A percentile compares a stretch with the other conserved stretches of the same genome.
Evolutionary conservation across 75 land plant genomes (phyloP).

Genomic region (Pseudotsuga menziesii): DNA sequence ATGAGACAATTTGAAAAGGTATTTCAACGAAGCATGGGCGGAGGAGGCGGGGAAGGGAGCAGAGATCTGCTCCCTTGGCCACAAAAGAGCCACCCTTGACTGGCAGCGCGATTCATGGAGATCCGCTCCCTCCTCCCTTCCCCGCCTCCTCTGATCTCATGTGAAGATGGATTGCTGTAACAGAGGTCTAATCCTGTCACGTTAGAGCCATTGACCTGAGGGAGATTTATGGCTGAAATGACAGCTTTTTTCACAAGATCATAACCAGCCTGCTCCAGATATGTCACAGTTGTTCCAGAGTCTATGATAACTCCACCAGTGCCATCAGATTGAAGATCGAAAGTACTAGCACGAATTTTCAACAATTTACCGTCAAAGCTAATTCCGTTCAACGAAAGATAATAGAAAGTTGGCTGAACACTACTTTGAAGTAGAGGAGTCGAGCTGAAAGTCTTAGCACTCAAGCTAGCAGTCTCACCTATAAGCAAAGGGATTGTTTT

Average conservation of each 20-base stretch:
- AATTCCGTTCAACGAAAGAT: neutral
- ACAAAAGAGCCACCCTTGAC: too few species aligned
- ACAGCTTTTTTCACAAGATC: neutral
- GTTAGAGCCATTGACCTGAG: constrained; percentile 7
- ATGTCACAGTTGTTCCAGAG: neutral
- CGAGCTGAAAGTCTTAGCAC: neutral
- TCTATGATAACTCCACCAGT: neutral
- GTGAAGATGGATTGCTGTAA: neutral
- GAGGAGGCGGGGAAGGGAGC: too few species aligned
- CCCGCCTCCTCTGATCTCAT: too few species aligned
- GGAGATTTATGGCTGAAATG: neutral
- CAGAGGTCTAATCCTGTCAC: neutral
- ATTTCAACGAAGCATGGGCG: too few species aligned
- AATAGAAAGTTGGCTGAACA: neutral
- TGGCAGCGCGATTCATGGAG: too few species aligned
- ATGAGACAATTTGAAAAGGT: too few species aligned
- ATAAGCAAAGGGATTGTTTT: constrained; percentile 1
- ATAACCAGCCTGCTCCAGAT: neutral
- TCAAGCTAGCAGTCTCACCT: neutral
- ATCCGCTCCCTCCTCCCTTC: too few species aligned
- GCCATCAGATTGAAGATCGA: neutral
- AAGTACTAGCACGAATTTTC: neutral
- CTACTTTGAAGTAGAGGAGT: neutral
- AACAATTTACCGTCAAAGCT: neutral
- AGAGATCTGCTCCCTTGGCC: too few species aligned